A percentile compares a stretch with the other conserved stretches of the same genome.
These are phyloP conservation scores for Puccinia novopanici DNA, from an alignment of 1,284 basidiomycete genomes.

Conservation along the genomic window DNA sequence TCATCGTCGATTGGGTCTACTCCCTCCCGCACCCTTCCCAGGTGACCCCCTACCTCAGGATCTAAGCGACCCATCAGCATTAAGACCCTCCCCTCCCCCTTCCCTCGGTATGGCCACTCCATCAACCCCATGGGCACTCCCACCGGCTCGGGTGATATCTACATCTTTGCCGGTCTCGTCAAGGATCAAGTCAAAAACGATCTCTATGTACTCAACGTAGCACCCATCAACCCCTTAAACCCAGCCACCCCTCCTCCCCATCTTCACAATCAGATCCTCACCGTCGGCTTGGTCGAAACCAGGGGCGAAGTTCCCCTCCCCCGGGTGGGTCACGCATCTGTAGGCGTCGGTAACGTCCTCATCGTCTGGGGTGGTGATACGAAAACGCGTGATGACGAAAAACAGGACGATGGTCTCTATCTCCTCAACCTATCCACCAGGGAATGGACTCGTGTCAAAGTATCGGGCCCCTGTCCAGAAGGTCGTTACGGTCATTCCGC, in stretches of 20 bases:
- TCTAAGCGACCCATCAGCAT: constrained; percentile 68
- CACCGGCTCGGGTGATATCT: constrained; percentile 74
- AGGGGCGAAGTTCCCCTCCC: constrained; percentile 85
- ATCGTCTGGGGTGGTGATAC: constrained; percentile 99
- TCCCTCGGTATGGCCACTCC: constrained; percentile 95
- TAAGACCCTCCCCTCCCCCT: constrained; percentile 63
- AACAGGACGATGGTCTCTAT: constrained; percentile 90
- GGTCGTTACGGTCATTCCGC: constrained; percentile 96
- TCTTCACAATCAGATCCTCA: constrained; percentile 56
- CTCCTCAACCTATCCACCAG: constrained; percentile 88
- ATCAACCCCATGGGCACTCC: constrained; percentile 76
- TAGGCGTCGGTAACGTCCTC: constrained; percentile 90
- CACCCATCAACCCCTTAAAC: constrained; percentile 57
- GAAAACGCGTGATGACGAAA: constrained; percentile 68
- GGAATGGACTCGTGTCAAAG: constrained; percentile 88
- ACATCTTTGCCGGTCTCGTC: constrained; percentile 95
- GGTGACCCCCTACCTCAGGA: constrained; percentile 66
- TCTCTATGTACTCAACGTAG: constrained; percentile 81
- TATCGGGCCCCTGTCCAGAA: constrained; percentile 73
- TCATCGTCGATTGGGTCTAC: constrained; percentile 68
- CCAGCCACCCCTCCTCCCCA: constrained; percentile 51
- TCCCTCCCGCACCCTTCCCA: constrained; percentile 67
- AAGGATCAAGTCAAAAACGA: constrained; percentile 89
- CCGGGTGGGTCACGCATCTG: constrained; percentile 91
- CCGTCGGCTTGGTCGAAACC: constrained; percentile 68